Base-by-base conservation (phyloP, 371 early-diverging fungal genomes). In the Mortierella sp. region DNA sequence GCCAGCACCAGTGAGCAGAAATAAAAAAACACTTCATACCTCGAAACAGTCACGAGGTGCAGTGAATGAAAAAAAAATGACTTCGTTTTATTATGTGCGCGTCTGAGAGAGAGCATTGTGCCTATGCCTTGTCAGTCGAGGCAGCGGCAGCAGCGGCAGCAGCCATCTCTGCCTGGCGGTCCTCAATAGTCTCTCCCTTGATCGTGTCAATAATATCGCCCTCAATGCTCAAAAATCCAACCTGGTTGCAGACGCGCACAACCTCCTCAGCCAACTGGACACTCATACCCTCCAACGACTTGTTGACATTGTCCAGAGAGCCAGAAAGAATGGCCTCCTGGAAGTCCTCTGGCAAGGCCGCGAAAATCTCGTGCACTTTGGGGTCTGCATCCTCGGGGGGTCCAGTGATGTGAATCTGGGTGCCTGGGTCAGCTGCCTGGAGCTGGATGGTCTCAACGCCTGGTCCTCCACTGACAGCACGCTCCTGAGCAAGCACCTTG, bases 301-400 rank as follows among this genome's bases (percentile, higher is more conserved):
- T 93, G 88, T 97, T 97, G 64, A 98, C 92, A 41, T 91, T 92
- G 5, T 95, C 95, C 26, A 97, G 80, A 31, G 94, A 92, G 19
- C 93, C 93, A 0, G 91, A 89, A 64, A 93, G 85, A 4, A 98
- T 85, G 1, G 96, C 97, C 16, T 90, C 89, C 72, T 93, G 95
- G 80, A 97, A 94, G 19, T 89, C 80, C 0, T 79, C 85, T 0
- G 97, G 96, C 39, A 98, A 84, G 0, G 85, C 81, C 7, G 79
- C 81, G 82, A 94, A 98, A 50, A 93, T 90, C 69, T 92, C 89
- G 50, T 92, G 85, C 53, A 89, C 86, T 39, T 87, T 86, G 24
- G 87, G 86, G 45, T 89, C 88, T 29, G 86, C 87, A 70, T 88
- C 89, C 22, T 73, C 85, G 5, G 91, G 89, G 13, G 86, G 79